Conservation (phyloP, 2,329 filamentous ascomycete species). For the Zymoseptoria passerinii region DNA sequence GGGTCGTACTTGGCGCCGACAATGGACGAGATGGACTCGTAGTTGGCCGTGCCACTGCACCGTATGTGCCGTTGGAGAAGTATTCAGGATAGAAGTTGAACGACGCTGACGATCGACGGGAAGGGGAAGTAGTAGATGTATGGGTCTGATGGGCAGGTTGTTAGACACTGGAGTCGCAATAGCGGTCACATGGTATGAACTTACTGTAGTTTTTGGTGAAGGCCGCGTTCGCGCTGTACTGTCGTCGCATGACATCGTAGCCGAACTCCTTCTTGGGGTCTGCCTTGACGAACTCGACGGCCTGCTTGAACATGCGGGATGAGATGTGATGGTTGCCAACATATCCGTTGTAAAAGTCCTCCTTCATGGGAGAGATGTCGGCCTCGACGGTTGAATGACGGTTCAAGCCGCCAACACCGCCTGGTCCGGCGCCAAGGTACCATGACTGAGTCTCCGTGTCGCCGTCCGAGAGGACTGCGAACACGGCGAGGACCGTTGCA, state of each 20-base stretch:
- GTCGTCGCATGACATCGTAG: constrained; percentile 21
- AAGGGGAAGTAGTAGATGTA: constrained; percentile 29
- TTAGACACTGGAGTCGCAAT: neutral
- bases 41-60: constrained; percentile 30
- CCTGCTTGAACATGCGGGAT: constrained; percentile 25
- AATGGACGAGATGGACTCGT: constrained; percentile 25
- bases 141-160: constrained; percentile 14
- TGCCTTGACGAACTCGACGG: constrained; percentile 18
- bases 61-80: constrained; percentile 33
- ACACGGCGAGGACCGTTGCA: constrained; percentile 30
- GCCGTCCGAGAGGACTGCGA: constrained; percentile 25
- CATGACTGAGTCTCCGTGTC: constrained; percentile 22
- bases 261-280: constrained; percentile 20
- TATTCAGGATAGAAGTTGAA: constrained; percentile 27
- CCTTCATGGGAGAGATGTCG: constrained; percentile 26
- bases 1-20: constrained; percentile 21
- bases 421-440: constrained; percentile 21
- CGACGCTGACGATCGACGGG: constrained; percentile 25
- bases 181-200: neutral
- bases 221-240: constrained; percentile 11
- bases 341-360: constrained; percentile 30
- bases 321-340: constrained; percentile 28
- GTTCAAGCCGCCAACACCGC: constrained; percentile 22
- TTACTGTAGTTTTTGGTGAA: constrained; percentile 7
- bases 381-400: constrained; percentile 25